These are phyloP conservation scores for Iris pallida DNA, from an alignment of 116 monocot species.

Conservation along the genomic window DNA sequence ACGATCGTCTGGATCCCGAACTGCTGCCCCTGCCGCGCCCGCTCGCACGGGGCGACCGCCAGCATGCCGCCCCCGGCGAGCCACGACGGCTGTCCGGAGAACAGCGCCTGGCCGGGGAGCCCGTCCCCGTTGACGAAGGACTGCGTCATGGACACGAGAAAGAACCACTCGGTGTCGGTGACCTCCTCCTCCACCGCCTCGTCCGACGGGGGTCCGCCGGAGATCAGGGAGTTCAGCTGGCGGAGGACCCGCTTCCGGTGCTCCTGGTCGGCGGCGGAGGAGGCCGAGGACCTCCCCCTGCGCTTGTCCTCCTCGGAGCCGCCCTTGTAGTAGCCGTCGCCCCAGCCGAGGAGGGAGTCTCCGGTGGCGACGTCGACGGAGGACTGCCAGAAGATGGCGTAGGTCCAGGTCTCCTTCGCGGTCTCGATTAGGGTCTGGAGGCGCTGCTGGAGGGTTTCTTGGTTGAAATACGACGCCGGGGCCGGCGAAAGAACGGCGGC, in stretches of 20 bases:
- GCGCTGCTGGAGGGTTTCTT: slow-evolving; percentile 66
- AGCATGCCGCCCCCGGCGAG: slow-evolving; percentile 15
- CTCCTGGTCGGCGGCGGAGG: slow-evolving; percentile 44
- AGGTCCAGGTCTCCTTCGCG: slow-evolving; percentile 48
- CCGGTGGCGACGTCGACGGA: slow-evolving; percentile 37
- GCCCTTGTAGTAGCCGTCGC: slow-evolving; percentile 76
- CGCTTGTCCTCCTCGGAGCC: slow-evolving; percentile 48
- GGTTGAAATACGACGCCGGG: slow-evolving; percentile 24
- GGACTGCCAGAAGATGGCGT: slow-evolving; percentile 79
- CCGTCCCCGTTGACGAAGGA: slow-evolving; percentile 30
- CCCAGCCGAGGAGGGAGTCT: slow-evolving; percentile 64
- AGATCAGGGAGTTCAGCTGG: slow-evolving; percentile 60
- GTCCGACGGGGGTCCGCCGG: slow-evolving; percentile 34
- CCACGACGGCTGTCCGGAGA: slow-evolving; percentile 21
- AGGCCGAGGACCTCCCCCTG: not conserved
- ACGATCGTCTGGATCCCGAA: slow-evolving; percentile 38
- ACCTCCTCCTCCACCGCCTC: slow-evolving; percentile 54
- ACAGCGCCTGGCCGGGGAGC: slow-evolving; percentile 31
- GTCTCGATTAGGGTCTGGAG: slow-evolving; percentile 60
- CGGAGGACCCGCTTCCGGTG: slow-evolving; percentile 55
- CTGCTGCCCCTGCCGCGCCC: slow-evolving; percentile 26
- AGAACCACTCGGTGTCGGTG: slow-evolving; percentile 79
- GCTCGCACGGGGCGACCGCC: slow-evolving; percentile 18
- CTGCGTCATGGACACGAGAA: slow-evolving; percentile 68
- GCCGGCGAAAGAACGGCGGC: not conserved